Percentiles rank a stretch among this genome's conserved stretches.
These are phyloP conservation scores for Tolypocladium ovalisporum DNA, from an alignment of 2,329 filamentous ascomycete species.

Conservation along the genomic window DNA sequence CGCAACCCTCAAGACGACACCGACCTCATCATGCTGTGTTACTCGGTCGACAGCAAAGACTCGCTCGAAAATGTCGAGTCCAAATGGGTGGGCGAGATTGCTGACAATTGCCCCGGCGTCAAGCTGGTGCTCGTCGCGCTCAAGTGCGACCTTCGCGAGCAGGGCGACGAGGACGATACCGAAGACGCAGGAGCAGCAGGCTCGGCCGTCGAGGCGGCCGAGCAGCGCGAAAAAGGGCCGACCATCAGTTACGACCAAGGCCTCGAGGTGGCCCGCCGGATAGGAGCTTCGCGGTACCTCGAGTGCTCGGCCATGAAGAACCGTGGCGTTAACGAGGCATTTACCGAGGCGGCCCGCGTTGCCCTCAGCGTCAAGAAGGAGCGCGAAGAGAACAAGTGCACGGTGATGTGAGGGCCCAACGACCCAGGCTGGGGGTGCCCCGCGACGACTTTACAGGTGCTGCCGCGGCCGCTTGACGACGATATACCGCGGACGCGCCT, in stretches of 20 bases:
- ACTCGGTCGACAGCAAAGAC: slow-evolving; percentile 91
- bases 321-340: slow-evolving; percentile 94
- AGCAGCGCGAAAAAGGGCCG: slow-evolving; percentile 49
- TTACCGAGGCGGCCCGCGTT: slow-evolving; percentile 93
- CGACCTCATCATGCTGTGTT: slow-evolving; percentile 97
- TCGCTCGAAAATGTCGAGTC: slow-evolving; percentile 97
- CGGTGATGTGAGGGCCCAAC: slow-evolving; percentile 39
- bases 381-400: slow-evolving; percentile 50
- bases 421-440: background rate
- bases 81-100: slow-evolving; percentile 97
- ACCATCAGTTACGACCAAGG: slow-evolving; percentile 88
- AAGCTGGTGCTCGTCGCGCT: slow-evolving; percentile 91
- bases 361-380: slow-evolving; percentile 65
- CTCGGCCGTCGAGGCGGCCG: slow-evolving; percentile 9
- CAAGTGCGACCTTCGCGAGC: slow-evolving; percentile 91
- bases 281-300: slow-evolving; percentile 86
- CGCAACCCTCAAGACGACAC: slow-evolving; percentile 56
- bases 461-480: background rate
- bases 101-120: slow-evolving; percentile 92
- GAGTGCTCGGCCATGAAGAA: slow-evolving; percentile 99
- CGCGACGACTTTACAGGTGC: background rate
- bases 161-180: slow-evolving; percentile 61
- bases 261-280: slow-evolving; percentile 79
- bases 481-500: background rate
- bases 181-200: slow-evolving; percentile 25